Evolutionary conservation across 179 eudicot species (phyloP).

Genomic region (Silene noctiflora): DNA sequence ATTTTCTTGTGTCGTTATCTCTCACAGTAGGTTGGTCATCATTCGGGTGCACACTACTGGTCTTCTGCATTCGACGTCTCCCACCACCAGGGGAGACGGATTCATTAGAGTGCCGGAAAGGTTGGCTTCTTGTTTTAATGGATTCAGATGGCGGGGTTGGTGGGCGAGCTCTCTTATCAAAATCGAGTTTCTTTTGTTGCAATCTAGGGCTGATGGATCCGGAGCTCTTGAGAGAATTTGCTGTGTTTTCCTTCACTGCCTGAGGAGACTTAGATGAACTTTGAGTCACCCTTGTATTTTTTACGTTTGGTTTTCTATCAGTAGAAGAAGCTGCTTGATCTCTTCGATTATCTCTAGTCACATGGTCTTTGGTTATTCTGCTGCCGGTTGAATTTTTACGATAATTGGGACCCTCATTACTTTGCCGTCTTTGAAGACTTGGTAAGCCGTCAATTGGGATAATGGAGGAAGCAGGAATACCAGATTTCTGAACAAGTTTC

Average conservation of each 20-base stretch:
- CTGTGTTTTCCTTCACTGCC: conserved; percentile 40
- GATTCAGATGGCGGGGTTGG: conserved; percentile 71
- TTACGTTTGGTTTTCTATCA: conserved; percentile 43
- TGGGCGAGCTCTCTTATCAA: conserved; percentile 78
- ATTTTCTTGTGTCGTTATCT: conserved; percentile 34
- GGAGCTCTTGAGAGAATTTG: conserved; percentile 42
- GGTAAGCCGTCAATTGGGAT: conserved; percentile 45
- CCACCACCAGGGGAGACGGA: conserved; percentile 71
- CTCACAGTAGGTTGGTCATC: conserved; percentile 47
- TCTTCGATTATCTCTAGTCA: conserved; percentile 32
- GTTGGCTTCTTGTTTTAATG: conserved; percentile 52
- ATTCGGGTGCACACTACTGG: conserved; percentile 33
- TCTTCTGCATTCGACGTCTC: conserved; percentile 50
- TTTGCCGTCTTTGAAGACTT: conserved; percentile 37
- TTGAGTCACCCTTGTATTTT: conserved; percentile 35
- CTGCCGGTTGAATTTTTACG: conserved; percentile 34
- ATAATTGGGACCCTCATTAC: conserved; percentile 30
- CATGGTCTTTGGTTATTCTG: conserved; percentile 39
- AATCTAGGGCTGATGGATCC: conserved; percentile 83
- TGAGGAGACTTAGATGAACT: conserved; percentile 42
- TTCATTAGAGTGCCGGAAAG: conserved; percentile 47
- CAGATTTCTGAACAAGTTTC: conserved; percentile 61
- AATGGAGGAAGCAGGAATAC: conserved; percentile 50
- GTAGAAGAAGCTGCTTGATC: conserved; percentile 33
- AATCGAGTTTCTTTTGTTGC: conserved; percentile 69